Percentiles rank a stretch among this genome's conserved stretches.
Conservation (phyloP, 257 asterid genomes). For the Forsythia suspensa region DNA sequence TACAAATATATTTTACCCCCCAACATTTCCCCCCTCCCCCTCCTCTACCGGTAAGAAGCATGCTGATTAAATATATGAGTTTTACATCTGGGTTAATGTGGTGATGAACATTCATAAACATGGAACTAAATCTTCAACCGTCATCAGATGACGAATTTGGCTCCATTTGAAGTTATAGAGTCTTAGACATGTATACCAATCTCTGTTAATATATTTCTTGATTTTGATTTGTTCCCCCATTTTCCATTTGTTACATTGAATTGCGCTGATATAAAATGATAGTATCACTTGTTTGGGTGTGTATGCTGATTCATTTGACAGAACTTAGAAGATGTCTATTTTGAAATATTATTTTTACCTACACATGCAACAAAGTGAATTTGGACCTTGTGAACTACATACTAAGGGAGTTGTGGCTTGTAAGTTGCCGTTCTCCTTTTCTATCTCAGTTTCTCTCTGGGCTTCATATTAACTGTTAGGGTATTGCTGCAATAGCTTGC, state of each 20-base stretch:
- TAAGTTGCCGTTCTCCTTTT: not conserved
- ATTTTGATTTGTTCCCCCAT: not conserved
- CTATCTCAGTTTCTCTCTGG: not conserved
- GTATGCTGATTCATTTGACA: not conserved
- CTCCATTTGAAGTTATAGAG: not conserved
- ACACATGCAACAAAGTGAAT: not conserved
- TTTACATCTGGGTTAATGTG: not conserved
- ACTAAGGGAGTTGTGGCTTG: not conserved
- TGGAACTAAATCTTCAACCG: not conserved
- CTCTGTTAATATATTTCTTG: not conserved
- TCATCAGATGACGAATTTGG: not conserved
- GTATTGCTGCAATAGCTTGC: not conserved
- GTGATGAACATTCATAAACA: not conserved
- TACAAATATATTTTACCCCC: too few relatives aligned
- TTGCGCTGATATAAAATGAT: not conserved
- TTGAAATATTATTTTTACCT: not conserved
- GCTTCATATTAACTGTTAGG: not conserved
- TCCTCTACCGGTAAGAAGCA: not conserved
- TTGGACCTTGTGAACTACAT: too few relatives aligned
- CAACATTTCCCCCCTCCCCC: too few relatives aligned
- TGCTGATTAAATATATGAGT: not conserved
- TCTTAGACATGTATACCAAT: not conserved
- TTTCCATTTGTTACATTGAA: not conserved
- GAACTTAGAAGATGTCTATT: not conserved
- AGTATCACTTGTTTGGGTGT: not conserved